phyloP scores from a whole-genome alignment of 169 alveolate species.

The Plasmodium blacklocki region DNA sequence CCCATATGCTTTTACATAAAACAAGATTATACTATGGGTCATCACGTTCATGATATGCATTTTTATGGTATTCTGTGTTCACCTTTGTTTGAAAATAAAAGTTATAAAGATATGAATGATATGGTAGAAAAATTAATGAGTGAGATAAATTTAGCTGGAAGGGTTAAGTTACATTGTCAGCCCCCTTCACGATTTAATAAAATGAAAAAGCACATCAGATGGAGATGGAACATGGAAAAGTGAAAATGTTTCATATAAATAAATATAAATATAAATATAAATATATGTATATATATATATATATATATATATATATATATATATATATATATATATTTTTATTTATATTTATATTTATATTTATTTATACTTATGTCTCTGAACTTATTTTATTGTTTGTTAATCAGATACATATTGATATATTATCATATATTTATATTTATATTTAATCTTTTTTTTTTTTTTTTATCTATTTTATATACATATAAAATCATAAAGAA shows the following conservation, averaged over 20 bases:
- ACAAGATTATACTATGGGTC: conserved; percentile 89
- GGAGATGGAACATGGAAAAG: conserved; percentile 86
- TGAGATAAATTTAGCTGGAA: conserved; percentile 77
- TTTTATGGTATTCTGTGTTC: conserved; percentile 91
- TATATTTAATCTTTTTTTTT: too few relatives aligned
- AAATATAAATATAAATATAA: background rate
- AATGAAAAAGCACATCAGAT: conserved; percentile 83
- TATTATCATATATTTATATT: background rate
- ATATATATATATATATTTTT: background rate
- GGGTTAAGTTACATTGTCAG: conserved; percentile 85
- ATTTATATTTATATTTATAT: background rate
- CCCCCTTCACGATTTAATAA: conserved; percentile 87
- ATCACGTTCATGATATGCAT: conserved; percentile 87
- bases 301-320: background rate
- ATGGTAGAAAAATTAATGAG: conserved; percentile 89
- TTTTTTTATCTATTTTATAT: too few relatives aligned
- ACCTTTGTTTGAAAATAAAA: conserved; percentile 90
- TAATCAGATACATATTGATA: background rate
- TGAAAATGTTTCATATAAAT: background rate
- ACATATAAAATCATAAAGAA: too few relatives aligned
- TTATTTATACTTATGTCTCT: background rate
- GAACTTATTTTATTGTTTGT: too few relatives aligned
- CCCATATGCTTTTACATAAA: conserved; percentile 89
- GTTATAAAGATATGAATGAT: conserved; percentile 86
- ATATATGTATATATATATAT: background rate